A percentile compares a stretch with the other conserved stretches of the same genome.
Evolutionary conservation across 2,329 filamentous ascomycete species (phyloP).

Genomic region (Eutypa lata): DNA sequence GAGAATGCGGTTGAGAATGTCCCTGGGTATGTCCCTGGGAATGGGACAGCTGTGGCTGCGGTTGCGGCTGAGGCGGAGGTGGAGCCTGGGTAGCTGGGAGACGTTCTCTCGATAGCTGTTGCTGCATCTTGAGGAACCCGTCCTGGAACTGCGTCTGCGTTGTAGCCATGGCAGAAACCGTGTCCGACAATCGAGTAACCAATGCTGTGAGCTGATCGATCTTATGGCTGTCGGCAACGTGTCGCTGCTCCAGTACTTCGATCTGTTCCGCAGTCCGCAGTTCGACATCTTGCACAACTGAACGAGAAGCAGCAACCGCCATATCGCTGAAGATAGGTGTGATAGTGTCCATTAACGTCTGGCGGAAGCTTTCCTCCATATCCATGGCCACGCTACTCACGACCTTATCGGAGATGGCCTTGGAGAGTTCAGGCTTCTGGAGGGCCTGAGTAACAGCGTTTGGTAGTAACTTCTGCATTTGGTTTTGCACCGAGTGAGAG

Average conservation of each 20-base stretch:
- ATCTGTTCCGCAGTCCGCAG: conserved; percentile 53
- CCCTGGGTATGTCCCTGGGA: too few relatives aligned
- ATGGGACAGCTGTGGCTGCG: conserved; percentile 21
- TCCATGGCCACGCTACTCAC: conserved; percentile 62
- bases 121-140: conserved; percentile 57
- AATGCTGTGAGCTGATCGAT: conserved; percentile 70
- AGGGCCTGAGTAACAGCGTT: conserved; percentile 64
- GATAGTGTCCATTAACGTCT: conserved; percentile 60
- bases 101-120: conserved; percentile 43
- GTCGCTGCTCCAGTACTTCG: conserved; percentile 47
- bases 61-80: conserved; percentile 17
- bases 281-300: conserved; percentile 66
- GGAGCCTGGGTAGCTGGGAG: conserved; percentile 19
- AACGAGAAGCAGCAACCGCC: conserved; percentile 63
- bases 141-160: conserved; percentile 68
- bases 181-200: conserved; percentile 64
- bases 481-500: conserved; percentile 64
- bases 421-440: conserved; percentile 70
- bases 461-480: conserved; percentile 70
- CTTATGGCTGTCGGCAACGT: conserved; percentile 57
- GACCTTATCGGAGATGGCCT: conserved; percentile 69
- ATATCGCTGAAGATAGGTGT: conserved; percentile 64
- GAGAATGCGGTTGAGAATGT: conserved; percentile 5
- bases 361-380: conserved; percentile 67
- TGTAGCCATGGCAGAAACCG: conserved; percentile 66